phyloP scores from a whole-genome alignment of 2,329 filamentous ascomycete species.

The Lizonia empirigonia region DNA sequence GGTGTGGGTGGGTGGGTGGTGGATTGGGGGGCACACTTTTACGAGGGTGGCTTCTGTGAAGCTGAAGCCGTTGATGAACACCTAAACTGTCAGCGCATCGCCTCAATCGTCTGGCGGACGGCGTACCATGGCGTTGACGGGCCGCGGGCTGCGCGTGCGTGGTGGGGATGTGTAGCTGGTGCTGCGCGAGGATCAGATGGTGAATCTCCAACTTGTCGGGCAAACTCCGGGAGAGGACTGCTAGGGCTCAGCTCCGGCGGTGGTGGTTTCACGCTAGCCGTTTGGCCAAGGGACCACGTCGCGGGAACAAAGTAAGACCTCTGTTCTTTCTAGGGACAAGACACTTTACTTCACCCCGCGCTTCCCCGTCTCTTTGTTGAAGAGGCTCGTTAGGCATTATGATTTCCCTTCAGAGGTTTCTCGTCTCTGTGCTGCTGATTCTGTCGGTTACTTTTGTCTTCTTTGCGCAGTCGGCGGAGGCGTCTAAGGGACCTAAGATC shows the following conservation, averaged over 20 bases:
- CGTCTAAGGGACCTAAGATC: slow-evolving; percentile 81
- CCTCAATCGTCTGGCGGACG: slow-evolving; percentile 2
- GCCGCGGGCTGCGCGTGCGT: slow-evolving; percentile 20
- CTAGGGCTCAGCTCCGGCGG: too few species aligned
- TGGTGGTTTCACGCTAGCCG: slow-evolving; percentile 19
- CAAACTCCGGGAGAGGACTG: slow-evolving; percentile 14
- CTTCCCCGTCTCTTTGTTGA: slow-evolving; percentile 25
- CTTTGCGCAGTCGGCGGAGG: slow-evolving; percentile 44
- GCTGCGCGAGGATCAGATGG: slow-evolving; percentile 19
- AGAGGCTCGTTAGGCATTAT: slow-evolving; percentile 58
- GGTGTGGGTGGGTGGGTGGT: too few species aligned
- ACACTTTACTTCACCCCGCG: slow-evolving; percentile 32
- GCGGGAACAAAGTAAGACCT: slow-evolving; percentile 29
- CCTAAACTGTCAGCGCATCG: slow-evolving; percentile 55
- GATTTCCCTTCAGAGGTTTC: slow-evolving; percentile 73
- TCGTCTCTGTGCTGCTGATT: slow-evolving; percentile 76
- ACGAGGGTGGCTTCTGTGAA: slow-evolving; percentile 85
- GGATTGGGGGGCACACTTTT: slow-evolving; percentile 66
- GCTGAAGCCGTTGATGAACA: slow-evolving; percentile 84
- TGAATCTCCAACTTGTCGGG: slow-evolving; percentile 22
- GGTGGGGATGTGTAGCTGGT: slow-evolving; percentile 23
- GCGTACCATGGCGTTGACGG: slow-evolving; percentile 35
- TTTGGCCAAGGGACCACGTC: slow-evolving; percentile 43
- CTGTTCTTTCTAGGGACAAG: slow-evolving; percentile 22
- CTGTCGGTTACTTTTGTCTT: slow-evolving; percentile 63